Base-by-base conservation (phyloP, 495 filamentous ascomycete genomes). In the Ramalina intermedia region DNA sequence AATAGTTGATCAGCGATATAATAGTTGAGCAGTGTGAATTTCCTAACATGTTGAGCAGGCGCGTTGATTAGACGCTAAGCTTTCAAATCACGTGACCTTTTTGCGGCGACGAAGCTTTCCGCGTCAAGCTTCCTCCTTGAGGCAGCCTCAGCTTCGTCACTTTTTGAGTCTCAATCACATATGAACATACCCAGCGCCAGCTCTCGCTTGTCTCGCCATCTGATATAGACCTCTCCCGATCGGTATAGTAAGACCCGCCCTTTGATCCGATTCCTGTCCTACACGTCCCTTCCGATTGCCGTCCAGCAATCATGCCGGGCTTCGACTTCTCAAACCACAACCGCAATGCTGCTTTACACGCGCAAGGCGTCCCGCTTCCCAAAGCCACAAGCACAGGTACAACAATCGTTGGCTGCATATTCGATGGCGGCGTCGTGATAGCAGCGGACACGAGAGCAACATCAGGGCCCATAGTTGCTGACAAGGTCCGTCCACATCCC, bases 321-420 rank as follows among this genome's bases (percentile, higher is more conserved):
- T 96, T 99, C 76, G 91, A 96, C 71, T 99, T 99, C 75, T 89
- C 86, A 61, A 96, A 96, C 74, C 86, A 95, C 78, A 89, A 94
- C 73, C 87, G 93, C 71, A 99, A 99, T 78, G 79, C 80, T 60
- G 88, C 88, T 54, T 77, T 99, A 53, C 90, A 96, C 64, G 85
- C 88, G 60, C 80, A 79, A 68, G 93, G 93, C 43, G 80, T 95
- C 37, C 90, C 93, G 46, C 70, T 96, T 47, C 93, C 93, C 50
- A 95, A 95, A 73, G 93, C 93, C 47, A 99, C 93, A 49, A 94
- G 87, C 66, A 99, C 93, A 45, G 93, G 93, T 73, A 99, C 93
- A 37, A 99, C 93, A 55, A 99, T 99, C 71, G 93, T 99, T 29
- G 93, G 93, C 55, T 96, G 91, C 63, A 81, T 95, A 71, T 99